Percentiles rank a stretch among this genome's conserved stretches.
These are phyloP conservation scores for Syncephalastrum contaminatum DNA, from an alignment of 371 early-diverging fungal species.

Conservation along the genomic window DNA sequence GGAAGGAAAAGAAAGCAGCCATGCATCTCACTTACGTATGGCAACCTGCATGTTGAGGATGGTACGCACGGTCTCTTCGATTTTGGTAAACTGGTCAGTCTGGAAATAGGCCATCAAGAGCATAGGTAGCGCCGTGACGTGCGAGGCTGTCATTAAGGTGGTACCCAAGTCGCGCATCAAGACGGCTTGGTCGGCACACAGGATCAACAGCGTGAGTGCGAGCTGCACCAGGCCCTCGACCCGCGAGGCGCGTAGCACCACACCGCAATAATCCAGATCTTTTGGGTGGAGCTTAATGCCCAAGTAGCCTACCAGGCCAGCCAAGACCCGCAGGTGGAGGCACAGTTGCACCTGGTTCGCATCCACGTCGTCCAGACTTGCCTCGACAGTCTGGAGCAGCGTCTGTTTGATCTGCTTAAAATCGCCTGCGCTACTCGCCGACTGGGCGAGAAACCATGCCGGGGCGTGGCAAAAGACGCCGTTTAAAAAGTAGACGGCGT, in stretches of 20 bases:
- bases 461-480: slow-evolving; percentile 32
- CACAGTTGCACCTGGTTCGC: slow-evolving; percentile 19
- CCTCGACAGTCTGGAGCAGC: slow-evolving; percentile 25
- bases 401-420: slow-evolving; percentile 34
- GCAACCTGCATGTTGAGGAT: slow-evolving; percentile 42
- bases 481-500: slow-evolving; percentile 41
- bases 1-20: background rate
- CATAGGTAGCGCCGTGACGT: slow-evolving; percentile 41
- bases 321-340: slow-evolving; percentile 33
- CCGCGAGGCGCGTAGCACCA: slow-evolving; percentile 19
- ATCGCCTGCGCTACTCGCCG: slow-evolving; percentile 26
- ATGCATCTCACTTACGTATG: slow-evolving; percentile 28
- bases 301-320: slow-evolving; percentile 39
- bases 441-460: slow-evolving; percentile 42
- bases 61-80: slow-evolving; percentile 38
- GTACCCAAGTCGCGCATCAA: slow-evolving; percentile 1
- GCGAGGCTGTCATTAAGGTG: slow-evolving; percentile 7
- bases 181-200: slow-evolving; percentile 15
- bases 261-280: slow-evolving; percentile 23
- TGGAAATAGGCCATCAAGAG: slow-evolving; percentile 38
- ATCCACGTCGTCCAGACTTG: slow-evolving; percentile 1
- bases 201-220: slow-evolving; percentile 12
- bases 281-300: slow-evolving; percentile 35
- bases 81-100: slow-evolving; percentile 36
- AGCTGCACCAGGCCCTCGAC: slow-evolving; percentile 10